Evolutionary conservation across 2,329 filamentous ascomycete species (phyloP).

Genomic region (Pseudogymnoascus sp.): DNA sequence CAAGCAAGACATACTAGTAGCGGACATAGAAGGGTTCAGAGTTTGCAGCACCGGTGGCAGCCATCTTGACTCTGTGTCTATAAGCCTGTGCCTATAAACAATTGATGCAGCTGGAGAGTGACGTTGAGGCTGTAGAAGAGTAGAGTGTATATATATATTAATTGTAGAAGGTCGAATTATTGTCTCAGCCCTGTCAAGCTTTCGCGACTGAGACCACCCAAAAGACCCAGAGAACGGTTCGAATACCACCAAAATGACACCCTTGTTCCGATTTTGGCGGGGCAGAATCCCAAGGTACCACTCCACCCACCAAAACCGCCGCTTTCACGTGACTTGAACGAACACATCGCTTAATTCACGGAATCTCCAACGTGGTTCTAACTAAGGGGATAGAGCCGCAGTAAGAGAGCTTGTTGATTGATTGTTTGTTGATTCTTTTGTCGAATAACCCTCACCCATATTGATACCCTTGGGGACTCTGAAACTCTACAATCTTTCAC

Average conservation of each 20-base stretch:
- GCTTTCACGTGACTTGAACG: neutral
- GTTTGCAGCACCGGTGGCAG: conserved; percentile 47
- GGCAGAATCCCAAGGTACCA: conserved; percentile 3
- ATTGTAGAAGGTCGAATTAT: neutral
- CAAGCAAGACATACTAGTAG: conserved; percentile 69
- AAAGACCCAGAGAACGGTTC: neutral
- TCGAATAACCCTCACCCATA: conserved; percentile 4
- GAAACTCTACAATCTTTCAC: neutral
- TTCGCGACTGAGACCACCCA: conserved; percentile 3
- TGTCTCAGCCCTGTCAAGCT: conserved; percentile 10
- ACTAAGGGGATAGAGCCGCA: conserved; percentile 8
- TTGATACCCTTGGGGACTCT: neutral
- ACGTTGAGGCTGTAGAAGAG: neutral
- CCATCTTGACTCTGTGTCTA: conserved; percentile 19
- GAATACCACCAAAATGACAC: neutral
- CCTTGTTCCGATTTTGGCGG: conserved; percentile 1
- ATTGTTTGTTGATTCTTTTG: neutral
- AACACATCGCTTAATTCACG: conserved; percentile 9
- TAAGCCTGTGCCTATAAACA: neutral
- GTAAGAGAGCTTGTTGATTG: neutral
- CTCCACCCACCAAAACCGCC: neutral
- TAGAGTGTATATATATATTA: neutral
- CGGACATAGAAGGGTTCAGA: conserved; percentile 78
- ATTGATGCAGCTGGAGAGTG: neutral
- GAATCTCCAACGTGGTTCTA: conserved; percentile 8